These are phyloP conservation scores for Xylaria sp. DNA, from an alignment of 2,329 filamentous ascomycete genomes.

Conservation along the genomic window DNA sequence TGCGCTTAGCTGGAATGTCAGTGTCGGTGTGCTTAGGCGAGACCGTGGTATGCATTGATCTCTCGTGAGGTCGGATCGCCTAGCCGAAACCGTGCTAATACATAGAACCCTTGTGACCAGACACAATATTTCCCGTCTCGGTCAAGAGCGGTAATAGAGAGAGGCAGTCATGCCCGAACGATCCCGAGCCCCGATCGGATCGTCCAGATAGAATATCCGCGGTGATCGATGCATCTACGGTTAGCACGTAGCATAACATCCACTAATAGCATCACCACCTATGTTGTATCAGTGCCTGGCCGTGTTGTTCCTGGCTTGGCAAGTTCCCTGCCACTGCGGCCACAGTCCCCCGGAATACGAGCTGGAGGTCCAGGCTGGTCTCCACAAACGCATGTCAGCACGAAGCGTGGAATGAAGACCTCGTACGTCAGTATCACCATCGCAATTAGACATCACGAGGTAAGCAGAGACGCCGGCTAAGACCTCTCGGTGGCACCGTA, in stretches of 20 bases:
- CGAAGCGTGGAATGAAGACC: constrained; percentile 6
- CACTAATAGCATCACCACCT: no score
- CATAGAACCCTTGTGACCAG: background rate
- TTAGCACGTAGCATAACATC: background rate
- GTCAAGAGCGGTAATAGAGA: background rate
- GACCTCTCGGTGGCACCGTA: constrained; percentile 11
- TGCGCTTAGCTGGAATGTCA: constrained; percentile 3
- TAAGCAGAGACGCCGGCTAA: constrained; percentile 19
- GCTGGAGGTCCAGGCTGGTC: constrained; percentile 5
- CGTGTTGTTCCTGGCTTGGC: constrained; percentile 21
- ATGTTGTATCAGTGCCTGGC: no score
- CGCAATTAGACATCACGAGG: constrained; percentile 29
- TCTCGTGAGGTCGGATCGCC: constrained; percentile 1
- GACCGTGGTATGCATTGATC: constrained; percentile 4
- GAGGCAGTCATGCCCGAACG: background rate
- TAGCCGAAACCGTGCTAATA: background rate
- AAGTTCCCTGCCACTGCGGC: background rate
- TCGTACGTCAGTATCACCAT: constrained; percentile 26
- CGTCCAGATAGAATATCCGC: background rate
- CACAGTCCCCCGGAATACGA: constrained; percentile 22
- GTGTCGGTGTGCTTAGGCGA: background rate
- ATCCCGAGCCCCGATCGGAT: background rate
- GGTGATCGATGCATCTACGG: constrained; percentile 10
- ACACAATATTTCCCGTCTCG: background rate
- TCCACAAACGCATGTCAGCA: constrained; percentile 23